Conservation (phyloP, 106 monocot species). For the Narthecium ossifragum region DNA sequence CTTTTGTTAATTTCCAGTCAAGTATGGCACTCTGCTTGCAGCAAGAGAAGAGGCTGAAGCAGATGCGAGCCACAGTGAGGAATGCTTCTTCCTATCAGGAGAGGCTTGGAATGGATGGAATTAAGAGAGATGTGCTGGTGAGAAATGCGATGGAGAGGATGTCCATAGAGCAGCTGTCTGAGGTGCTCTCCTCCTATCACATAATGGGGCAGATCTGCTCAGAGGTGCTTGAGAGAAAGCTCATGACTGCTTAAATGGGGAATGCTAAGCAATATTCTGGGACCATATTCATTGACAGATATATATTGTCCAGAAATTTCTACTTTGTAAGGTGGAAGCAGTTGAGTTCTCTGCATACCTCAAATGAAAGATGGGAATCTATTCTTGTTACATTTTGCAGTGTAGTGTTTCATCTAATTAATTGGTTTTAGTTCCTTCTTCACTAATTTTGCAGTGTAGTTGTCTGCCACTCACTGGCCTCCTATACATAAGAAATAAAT, state of each 20-base stretch:
- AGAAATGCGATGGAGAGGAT: constrained; percentile 66
- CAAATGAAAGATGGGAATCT: too few species aligned
- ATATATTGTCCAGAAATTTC: too few species aligned
- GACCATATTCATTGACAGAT: too few species aligned
- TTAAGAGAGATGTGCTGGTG: constrained; percentile 45
- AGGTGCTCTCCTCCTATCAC: constrained; percentile 76
- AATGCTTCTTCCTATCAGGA: constrained; percentile 59
- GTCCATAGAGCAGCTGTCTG: constrained; percentile 70
- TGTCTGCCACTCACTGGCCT: too few species aligned
- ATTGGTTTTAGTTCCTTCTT: too few species aligned
- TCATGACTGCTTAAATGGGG: constrained; percentile 2
- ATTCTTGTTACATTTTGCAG: too few species aligned
- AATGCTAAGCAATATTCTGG: too few species aligned
- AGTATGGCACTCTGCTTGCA: constrained; percentile 62
- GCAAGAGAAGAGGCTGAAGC: constrained; percentile 83
- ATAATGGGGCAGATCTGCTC: constrained; percentile 72
- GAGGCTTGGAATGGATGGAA: constrained; percentile 50
- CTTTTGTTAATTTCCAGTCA: constrained; percentile 42
- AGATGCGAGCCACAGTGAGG: constrained; percentile 95
- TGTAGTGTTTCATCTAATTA: too few species aligned
- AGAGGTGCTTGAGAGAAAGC: constrained; percentile 60
- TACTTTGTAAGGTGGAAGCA: too few species aligned
- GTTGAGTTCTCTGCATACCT: too few species aligned
- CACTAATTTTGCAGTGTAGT: too few species aligned
- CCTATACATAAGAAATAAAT: too few species aligned